Evolutionary conservation across 495 filamentous ascomycete genomes (phyloP).

Genomic region (Penicillium macrosclerotiorum): DNA sequence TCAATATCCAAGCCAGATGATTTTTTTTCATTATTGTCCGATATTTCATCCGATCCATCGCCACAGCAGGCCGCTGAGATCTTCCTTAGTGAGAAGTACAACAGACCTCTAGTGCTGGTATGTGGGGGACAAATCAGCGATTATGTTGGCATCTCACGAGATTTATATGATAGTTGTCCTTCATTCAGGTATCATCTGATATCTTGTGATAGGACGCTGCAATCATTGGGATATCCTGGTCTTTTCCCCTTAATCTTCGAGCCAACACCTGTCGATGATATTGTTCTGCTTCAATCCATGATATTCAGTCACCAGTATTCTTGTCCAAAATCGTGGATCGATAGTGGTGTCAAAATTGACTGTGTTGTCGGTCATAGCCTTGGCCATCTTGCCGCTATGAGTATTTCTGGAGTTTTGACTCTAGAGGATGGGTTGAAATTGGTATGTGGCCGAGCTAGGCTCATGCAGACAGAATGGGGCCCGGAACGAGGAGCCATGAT

Average conservation of each 20-base stretch:
- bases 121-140: slow-evolving; percentile 35
- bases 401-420: slow-evolving; percentile 34
- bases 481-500: slow-evolving; percentile 51
- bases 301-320: slow-evolving; percentile 52
- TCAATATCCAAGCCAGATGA: not conserved
- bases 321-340: slow-evolving; percentile 46
- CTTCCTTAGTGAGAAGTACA: not conserved
- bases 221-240: slow-evolving; percentile 27
- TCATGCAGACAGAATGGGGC: slow-evolving; percentile 49
- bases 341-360: slow-evolving; percentile 30
- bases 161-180: slow-evolving; percentile 27
- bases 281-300: slow-evolving; percentile 38
- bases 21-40: slow-evolving; percentile 26
- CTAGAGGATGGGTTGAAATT: slow-evolving; percentile 38
- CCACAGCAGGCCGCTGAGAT: not conserved
- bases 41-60: slow-evolving; percentile 15
- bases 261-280: slow-evolving; percentile 26
- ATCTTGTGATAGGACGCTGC: slow-evolving; percentile 28
- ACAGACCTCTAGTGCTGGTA: slow-evolving; percentile 27
- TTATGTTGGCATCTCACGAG: slow-evolving; percentile 27
- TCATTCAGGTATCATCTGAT: slow-evolving; percentile 42
- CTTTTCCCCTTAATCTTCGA: slow-evolving; percentile 50
- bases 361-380: slow-evolving; percentile 54
- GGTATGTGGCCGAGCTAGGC: slow-evolving; percentile 38
- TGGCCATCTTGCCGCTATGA: slow-evolving; percentile 45